A percentile compares a stretch with the other conserved stretches of the same genome.
These are phyloP conservation scores for Aspergillus neoniger DNA, from an alignment of 2,329 filamentous ascomycete species.

Conservation along the genomic window DNA sequence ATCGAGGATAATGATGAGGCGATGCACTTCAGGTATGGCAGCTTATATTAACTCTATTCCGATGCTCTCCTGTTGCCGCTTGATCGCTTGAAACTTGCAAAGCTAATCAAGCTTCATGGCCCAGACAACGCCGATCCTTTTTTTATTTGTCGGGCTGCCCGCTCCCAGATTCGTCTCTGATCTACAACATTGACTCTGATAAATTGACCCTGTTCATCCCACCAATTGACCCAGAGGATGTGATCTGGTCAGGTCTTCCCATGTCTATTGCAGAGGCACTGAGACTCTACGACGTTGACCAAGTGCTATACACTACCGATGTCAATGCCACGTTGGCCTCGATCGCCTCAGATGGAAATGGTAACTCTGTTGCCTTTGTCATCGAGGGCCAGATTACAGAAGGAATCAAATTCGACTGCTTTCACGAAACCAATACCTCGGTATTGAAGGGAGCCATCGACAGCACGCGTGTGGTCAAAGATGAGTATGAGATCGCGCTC, in stretches of 20 bases:
- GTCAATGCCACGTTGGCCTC: conserved; percentile 71
- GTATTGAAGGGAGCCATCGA: conserved; percentile 73
- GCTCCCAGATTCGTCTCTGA: conserved; percentile 75
- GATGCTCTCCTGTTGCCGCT: not conserved
- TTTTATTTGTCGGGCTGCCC: conserved; percentile 90
- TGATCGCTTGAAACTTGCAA: not conserved
- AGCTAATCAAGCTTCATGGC: conserved; percentile 14
- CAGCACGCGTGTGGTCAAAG: conserved; percentile 77
- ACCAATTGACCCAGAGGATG: conserved; percentile 78
- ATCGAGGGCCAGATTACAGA: conserved; percentile 78
- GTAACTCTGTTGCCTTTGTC: conserved; percentile 65
- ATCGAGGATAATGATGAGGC: conserved; percentile 88
- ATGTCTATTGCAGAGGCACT: conserved; percentile 74
- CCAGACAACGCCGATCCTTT: conserved; percentile 84
- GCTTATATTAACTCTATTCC: not conserved
- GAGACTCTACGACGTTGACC: conserved; percentile 77
- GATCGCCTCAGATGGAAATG: conserved; percentile 39
- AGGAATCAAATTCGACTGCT: conserved; percentile 69
- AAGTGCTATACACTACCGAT: conserved; percentile 70
- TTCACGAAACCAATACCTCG: conserved; percentile 63
- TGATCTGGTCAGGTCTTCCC: conserved; percentile 92
- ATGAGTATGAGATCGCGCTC: conserved; percentile 78
- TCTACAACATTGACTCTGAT: conserved; percentile 74
- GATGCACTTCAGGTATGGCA: conserved; percentile 71
- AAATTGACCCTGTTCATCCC: conserved; percentile 88